Conservation (phyloP, 306 rosid genomes). For the Quercus rubra region DNA sequence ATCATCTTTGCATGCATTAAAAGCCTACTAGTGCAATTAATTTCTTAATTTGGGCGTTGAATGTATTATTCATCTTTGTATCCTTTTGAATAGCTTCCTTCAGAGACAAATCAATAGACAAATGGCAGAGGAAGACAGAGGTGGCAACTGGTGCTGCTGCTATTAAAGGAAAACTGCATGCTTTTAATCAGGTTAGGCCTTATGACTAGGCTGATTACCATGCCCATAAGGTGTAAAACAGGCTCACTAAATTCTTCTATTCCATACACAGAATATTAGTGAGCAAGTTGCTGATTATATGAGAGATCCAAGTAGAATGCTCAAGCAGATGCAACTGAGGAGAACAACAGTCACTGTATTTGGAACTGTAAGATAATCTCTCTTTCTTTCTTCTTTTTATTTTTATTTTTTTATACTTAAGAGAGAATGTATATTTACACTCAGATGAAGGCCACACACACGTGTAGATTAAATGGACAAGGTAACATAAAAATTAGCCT, state of each 20-base stretch:
- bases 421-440: background rate
- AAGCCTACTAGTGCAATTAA: background rate
- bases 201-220: constrained; percentile 14
- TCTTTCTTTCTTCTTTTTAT: too few relatives aligned
- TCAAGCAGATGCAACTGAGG: constrained; percentile 76
- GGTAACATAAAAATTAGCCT: background rate
- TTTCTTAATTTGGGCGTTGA: background rate
- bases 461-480: background rate
- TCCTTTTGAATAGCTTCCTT: constrained; percentile 64
- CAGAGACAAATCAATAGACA: constrained; percentile 76
- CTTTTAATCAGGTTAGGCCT: constrained; percentile 78
- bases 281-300: constrained; percentile 77
- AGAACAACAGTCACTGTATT: constrained; percentile 52
- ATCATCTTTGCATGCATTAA: background rate
- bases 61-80: constrained; percentile 20
- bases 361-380: constrained; percentile 58
- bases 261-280: constrained; percentile 58
- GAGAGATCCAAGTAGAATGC: constrained; percentile 94
- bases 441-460: background rate
- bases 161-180: constrained; percentile 69
- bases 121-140: constrained; percentile 92
- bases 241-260: constrained; percentile 1
- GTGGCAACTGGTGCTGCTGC: constrained; percentile 90
- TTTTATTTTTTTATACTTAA: background rate
- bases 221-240: background rate